Percentiles rank a stretch among this genome's conserved stretches.
These are phyloP conservation scores for Salix arbutifolia DNA, from an alignment of 345 rosid genomes.

Conservation along the genomic window DNA sequence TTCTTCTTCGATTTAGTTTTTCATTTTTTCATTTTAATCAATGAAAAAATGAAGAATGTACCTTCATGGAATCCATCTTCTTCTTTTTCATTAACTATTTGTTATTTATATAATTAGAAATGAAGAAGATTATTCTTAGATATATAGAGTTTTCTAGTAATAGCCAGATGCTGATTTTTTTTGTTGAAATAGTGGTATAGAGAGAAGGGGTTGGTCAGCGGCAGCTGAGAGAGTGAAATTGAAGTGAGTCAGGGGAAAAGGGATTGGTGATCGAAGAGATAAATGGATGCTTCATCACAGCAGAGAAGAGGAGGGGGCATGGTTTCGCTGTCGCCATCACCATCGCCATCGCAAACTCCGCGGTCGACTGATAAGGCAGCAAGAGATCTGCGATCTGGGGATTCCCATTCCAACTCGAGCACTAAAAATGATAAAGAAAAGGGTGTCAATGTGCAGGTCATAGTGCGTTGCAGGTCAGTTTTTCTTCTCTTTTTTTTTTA, in stretches of 20 bases:
- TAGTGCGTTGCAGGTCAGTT: slow-evolving; percentile 90
- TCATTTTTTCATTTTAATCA: background rate
- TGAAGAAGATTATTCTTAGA: background rate
- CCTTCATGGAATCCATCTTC: background rate
- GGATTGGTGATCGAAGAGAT: background rate
- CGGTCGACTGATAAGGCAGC: slow-evolving; percentile 75
- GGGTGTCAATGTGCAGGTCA: slow-evolving; percentile 96
- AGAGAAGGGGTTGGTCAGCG: background rate
- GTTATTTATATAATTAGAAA: background rate
- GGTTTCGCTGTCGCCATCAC: slow-evolving; percentile 70
- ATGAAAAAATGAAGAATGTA: background rate
- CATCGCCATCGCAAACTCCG: slow-evolving; percentile 90
- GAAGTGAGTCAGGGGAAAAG: background rate
- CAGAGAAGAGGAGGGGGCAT: slow-evolving; percentile 68
- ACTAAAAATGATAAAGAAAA: slow-evolving; percentile 76
- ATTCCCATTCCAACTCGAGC: slow-evolving; percentile 57
- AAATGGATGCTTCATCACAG: slow-evolving; percentile 56
- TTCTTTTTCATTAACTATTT: background rate
- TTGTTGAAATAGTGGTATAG: background rate
- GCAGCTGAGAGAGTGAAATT: background rate
- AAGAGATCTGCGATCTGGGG: slow-evolving; percentile 85
- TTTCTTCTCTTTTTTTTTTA: background rate
- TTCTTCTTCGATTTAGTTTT: background rate
- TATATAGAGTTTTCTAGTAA: background rate
- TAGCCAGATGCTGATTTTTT: background rate